Conservation (phyloP, 192 early-diverging fungal species). For the Coemansia sp. region DNA sequence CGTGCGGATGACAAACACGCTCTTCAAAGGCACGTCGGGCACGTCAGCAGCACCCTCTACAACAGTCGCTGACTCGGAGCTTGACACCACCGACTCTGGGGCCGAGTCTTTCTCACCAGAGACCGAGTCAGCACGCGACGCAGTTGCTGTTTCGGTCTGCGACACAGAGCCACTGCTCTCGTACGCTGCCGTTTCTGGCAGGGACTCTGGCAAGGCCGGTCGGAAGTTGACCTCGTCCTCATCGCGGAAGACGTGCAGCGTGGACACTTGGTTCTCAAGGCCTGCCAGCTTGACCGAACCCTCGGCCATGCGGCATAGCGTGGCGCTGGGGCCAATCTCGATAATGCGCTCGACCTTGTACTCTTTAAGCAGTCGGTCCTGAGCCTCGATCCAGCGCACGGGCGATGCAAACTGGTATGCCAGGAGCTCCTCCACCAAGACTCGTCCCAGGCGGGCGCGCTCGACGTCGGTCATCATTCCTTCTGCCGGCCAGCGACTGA, state of each 20-base stretch:
- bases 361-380: conserved; percentile 82
- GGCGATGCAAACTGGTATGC: conserved; percentile 96
- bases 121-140: neutral
- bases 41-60: conserved; percentile 20
- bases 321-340: conserved; percentile 89
- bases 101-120: neutral
- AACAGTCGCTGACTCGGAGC: neutral
- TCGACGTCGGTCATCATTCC: conserved; percentile 60
- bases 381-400: conserved; percentile 96
- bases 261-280: conserved; percentile 16
- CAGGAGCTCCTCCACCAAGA: conserved; percentile 84
- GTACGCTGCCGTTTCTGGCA: neutral
- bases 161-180: neutral
- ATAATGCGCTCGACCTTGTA: conserved; percentile 81
- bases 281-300: conserved; percentile 75
- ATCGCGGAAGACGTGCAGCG: conserved; percentile 33
- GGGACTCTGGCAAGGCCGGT: neutral
- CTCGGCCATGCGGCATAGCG: conserved; percentile 91
- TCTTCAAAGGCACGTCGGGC: conserved; percentile 77
- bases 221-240: conserved; percentile 25
- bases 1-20: conserved; percentile 77
- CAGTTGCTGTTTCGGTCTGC: neutral
- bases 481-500: conserved; percentile 74
- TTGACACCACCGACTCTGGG: neutral
- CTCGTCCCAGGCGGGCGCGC: conserved; percentile 76